Base-by-base conservation (phyloP, 2,329 filamentous ascomycete genomes). In the Fusarium buxicola region DNA sequence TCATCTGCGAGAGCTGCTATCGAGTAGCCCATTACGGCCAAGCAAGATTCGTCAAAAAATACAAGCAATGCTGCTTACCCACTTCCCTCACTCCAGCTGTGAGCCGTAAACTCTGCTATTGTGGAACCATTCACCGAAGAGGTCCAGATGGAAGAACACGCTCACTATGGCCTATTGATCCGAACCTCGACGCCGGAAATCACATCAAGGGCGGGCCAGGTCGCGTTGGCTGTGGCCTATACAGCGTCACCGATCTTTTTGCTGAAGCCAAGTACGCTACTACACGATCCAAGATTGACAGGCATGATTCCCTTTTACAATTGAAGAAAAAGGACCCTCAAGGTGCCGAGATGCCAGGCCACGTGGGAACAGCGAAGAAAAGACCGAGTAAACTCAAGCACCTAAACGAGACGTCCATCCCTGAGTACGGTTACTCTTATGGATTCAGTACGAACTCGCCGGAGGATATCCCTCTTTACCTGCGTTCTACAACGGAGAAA, bases 1-100 rank as follows among this genome's bases (percentile, higher is more conserved):
- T 41, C 3, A 34, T 77, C n/a, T 77, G 75, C 54, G 75, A 78
- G 46, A 46, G 43, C 15, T 79, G 77, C 56, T 78, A 77, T 51
- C 55, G 73, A 21, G 39, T 56, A 4, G 54, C 58, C 1, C 66
- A 73, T 50, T 73, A 74, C 32, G 72, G 72, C 7, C 59, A 72
- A 4, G 21, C 46, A 5, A 48, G 58, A 1, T 76, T 70, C 51
- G 43, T 50, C 2, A 78, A 78, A 55, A 41, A 65, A 9, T 74
- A 76, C 53, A 78, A 78, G 46, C 69, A 75, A 30, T 75, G 69
- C 44, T 68, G 73, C 18, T 60, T 77, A 1, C 38, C 65, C 0
- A 55, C 69, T 1, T 60, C 56, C 2, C 69, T 77, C 7, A 69
- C 70, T 0, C 58, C 69, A 1, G 60, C 64, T 1, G 63, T 59